Percentiles rank a stretch among this genome's conserved stretches.
Evolutionary conservation across 306 rosid species (phyloP).

Genomic region (peach (Prunus persica)): Prunus_persica_NCBIv2 NC_034009.1:3860001-3860500

Average conservation of each 20-base stretch:
- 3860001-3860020: conserved; percentile 70
- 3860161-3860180: conserved; percentile 21
- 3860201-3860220: background rate
- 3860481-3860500: background rate
- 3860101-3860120: background rate
- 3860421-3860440: background rate
- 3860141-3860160: conserved; percentile 36
- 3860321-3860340: conserved; percentile 37
- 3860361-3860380: conserved; percentile 4
- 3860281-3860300: conserved; percentile 69
- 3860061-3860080: conserved; percentile 19
- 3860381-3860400: background rate
- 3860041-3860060: conserved; percentile 9
- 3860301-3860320: conserved; percentile 23
- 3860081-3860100: conserved; percentile 9
- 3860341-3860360: conserved; percentile 7
- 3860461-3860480: background rate
- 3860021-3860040: conserved; percentile 21
- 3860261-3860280: conserved; percentile 21
- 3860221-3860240: background rate
- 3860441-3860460: background rate
- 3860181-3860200: conserved; percentile 30
- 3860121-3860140: background rate
- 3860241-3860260: conserved; percentile 9
- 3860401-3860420: conserved; percentile 9